phyloP scores from a whole-genome alignment of 2,329 filamentous ascomycete species.

The Zymoseptoria brevis region DNA sequence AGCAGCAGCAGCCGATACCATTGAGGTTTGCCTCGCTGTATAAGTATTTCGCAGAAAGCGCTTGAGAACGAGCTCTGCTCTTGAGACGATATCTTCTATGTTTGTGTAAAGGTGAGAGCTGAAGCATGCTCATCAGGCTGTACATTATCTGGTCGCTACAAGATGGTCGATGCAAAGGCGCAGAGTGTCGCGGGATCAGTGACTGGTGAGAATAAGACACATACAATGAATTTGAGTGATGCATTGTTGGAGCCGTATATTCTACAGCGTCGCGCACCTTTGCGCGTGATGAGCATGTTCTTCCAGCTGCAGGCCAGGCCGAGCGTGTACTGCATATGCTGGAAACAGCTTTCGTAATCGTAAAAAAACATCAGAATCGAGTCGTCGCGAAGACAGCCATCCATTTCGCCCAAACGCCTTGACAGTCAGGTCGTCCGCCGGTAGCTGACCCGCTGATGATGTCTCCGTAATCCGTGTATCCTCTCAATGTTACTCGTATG shows the following conservation, averaged over 20 bases:
- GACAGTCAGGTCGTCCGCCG: neutral
- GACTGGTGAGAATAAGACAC: neutral
- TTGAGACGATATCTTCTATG: too few relatives aligned
- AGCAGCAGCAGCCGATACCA: too few relatives aligned
- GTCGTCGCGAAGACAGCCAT: neutral
- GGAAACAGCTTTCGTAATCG: conserved; percentile 3
- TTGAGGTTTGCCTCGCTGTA: too few relatives aligned
- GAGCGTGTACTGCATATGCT: conserved; percentile 1
- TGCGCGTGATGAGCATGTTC: neutral
- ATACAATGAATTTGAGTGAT: neutral
- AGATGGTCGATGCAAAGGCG: too few relatives aligned
- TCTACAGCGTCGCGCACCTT: neutral
- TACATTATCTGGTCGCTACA: too few relatives aligned
- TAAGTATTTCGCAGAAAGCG: too few relatives aligned
- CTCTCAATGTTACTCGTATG: neutral
- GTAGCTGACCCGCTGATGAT: neutral
- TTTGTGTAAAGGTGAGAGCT: too few relatives aligned
- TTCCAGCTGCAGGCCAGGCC: neutral
- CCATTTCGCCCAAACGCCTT: conserved; percentile 5
- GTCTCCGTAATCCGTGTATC: neutral
- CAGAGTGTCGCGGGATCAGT: too few relatives aligned
- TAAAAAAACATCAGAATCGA: neutral
- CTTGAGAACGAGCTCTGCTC: too few relatives aligned
- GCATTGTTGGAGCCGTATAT: neutral
- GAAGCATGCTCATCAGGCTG: too few relatives aligned